Base-by-base conservation (phyloP, 2,329 filamentous ascomycete species). In the Fusarium sp. region DNA sequence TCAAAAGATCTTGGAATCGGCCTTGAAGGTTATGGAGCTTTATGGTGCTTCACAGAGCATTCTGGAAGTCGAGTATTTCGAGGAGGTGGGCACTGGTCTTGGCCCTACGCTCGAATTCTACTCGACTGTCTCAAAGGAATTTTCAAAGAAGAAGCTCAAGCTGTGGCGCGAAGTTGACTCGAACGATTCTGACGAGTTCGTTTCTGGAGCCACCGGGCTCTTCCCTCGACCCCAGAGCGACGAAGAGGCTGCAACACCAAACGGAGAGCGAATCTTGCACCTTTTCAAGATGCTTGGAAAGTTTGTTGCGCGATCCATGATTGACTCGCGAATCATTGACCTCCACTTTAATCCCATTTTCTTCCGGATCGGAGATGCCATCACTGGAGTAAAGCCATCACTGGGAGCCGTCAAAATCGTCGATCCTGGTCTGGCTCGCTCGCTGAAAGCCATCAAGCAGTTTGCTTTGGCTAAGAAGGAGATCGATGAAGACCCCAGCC, bases 91-190 rank as follows among this genome's bases (percentile, higher is more conserved):
- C 58, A 99, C 97, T 26, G 96, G 96, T 46, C 85, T 99, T 45
- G 96, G 96, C 0, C 96, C 96, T 6, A 99, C 96, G 0, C 86
- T 99, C 15, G 96, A 99, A 77, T 99, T 99, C 78, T 99, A 99
- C 80, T 97, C 96, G 0, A 97, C 93, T 0, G 95, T 98, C 2
- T 99, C 96, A 0, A 96, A 93, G 73, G 96, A 99, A 77, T 98
- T 98, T 75, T 95, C 93, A 1, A 97, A 96, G 84, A 97, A 95
- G 85, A 97, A 97, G 80, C 88, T 97, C 54, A 97, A 94, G 82
- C 88, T 99, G 7, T 99, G 97, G 97, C 90, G 96, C 16, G 95
- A 98, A 74, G 93, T 92, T 61, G 95, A 98, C 75, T 90, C 85
- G 8, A 85, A 86, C 49, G 88, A 91, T 8, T 81, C 84, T 18